Percentiles rank a stretch among this genome's conserved stretches.
These are phyloP conservation scores for Discostella stelligeroides DNA, from an alignment of 108 stramenopile species.

Conservation along the genomic window DNA sequence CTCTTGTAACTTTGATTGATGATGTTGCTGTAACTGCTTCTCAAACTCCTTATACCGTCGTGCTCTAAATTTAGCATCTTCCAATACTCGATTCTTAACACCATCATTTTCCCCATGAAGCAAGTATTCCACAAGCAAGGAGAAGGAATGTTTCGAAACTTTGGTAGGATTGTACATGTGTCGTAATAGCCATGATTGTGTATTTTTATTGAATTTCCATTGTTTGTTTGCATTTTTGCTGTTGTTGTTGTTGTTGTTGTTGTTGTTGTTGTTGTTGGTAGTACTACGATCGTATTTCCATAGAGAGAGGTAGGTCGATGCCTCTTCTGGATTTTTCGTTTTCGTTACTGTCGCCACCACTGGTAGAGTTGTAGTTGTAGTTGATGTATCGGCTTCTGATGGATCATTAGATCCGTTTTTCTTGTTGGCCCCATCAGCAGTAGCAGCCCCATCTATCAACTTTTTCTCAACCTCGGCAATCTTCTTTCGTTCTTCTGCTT, in stretches of 20 bases:
- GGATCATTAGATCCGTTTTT: slow-evolving; percentile 1
- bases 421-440: slow-evolving; percentile 15
- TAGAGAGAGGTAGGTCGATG: slow-evolving; percentile 59
- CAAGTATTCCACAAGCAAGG: slow-evolving; percentile 70
- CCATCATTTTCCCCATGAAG: slow-evolving; percentile 51
- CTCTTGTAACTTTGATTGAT: slow-evolving; percentile 11
- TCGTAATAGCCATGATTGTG: slow-evolving; percentile 89
- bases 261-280: slow-evolving; percentile 17
- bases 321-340: slow-evolving; percentile 68
- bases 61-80: slow-evolving; percentile 68
- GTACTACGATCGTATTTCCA: slow-evolving; percentile 59
- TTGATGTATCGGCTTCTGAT: slow-evolving; percentile 17
- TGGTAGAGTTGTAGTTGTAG: slow-evolving; percentile 2
- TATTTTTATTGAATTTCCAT: slow-evolving; percentile 97
- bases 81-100: slow-evolving; percentile 51
- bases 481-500: slow-evolving; percentile 48
- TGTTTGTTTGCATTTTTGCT: too few species aligned
- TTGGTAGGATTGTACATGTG: slow-evolving; percentile 90
- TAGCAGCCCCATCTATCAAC: slow-evolving; percentile 17
- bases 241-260: too few species aligned
- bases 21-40: slow-evolving; percentile 24
- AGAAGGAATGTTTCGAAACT: slow-evolving; percentile 68
- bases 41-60: slow-evolving; percentile 78
- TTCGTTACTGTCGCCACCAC: slow-evolving; percentile 18
- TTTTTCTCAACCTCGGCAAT: slow-evolving; percentile 16